Evolutionary conservation across 345 rosid species (phyloP).

Genomic region (Populus pruinosa): DNA sequence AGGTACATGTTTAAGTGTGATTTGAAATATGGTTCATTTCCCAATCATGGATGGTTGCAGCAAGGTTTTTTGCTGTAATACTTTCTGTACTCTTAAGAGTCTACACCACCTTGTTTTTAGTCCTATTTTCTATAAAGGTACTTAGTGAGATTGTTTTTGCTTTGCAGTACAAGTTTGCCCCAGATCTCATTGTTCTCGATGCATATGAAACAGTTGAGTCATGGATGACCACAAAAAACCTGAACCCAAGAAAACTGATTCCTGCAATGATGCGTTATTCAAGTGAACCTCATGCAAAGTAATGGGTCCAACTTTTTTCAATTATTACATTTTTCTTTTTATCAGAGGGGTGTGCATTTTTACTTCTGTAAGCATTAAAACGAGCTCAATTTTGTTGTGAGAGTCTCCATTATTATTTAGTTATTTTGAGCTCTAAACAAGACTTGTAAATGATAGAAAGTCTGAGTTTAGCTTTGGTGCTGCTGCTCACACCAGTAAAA

Average conservation of each 20-base stretch:
- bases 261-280: conserved; percentile 99
- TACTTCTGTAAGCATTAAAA: not conserved
- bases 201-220: conserved; percentile 99
- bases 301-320: conserved; percentile 20
- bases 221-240: conserved; percentile 85
- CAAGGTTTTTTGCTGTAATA: conserved; percentile 1
- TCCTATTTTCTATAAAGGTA: conserved; percentile 15
- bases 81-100: conserved; percentile 1
- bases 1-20: conserved; percentile 45
- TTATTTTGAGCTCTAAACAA: not conserved
- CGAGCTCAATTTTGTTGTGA: too few species aligned
- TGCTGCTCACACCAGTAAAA: not conserved
- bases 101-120: conserved; percentile 10
- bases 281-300: conserved; percentile 99
- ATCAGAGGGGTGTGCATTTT: not conserved
- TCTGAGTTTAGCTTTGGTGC: not conserved
- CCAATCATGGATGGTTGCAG: conserved; percentile 7
- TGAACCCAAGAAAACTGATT: conserved; percentile 87
- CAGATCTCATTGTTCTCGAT: conserved; percentile 91
- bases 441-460: not conserved
- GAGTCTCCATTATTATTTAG: too few species aligned
- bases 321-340: conserved; percentile 9
- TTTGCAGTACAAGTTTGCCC: conserved; percentile 93
- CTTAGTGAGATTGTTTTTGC: conserved; percentile 15
- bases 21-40: conserved; percentile 4